phyloP scores from a whole-genome alignment of 2,329 filamentous ascomycete genomes.

The Pseudopithomyces maydicus region DNA sequence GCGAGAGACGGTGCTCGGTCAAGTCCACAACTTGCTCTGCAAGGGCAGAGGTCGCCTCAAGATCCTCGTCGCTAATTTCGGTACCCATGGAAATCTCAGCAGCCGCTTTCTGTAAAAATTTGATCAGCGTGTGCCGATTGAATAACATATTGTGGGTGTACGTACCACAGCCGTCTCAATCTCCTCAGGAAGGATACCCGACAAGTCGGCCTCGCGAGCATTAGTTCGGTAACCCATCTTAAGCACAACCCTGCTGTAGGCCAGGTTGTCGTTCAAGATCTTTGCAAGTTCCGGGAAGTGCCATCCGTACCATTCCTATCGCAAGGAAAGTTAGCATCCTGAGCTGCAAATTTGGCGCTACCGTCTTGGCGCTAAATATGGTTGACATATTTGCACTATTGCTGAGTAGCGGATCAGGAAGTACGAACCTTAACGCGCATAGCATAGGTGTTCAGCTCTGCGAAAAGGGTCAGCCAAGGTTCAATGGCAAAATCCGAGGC shows the following conservation, averaged over 20 bases:
- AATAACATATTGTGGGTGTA: no score
- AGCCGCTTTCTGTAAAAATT: conserved; percentile 68
- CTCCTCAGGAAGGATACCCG: conserved; percentile 89
- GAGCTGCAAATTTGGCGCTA: no score
- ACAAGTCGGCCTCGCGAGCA: conserved; percentile 75
- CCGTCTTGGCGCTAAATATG: no score
- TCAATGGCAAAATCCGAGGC: no score
- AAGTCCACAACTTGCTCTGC: conserved; percentile 93
- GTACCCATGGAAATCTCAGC: conserved; percentile 99
- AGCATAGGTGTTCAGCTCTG: conserved; percentile 89
- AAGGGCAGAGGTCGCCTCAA: conserved; percentile 88
- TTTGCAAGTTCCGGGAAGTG: conserved; percentile 98
- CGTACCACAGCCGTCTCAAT: conserved; percentile 76
- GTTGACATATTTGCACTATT: no score
- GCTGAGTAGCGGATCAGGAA: conserved; percentile 52
- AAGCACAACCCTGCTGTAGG: conserved; percentile 75
- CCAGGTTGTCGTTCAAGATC: conserved; percentile 81
- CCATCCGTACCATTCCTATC: conserved; percentile 77
- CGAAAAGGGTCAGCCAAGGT: no score
- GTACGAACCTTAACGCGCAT: conserved; percentile 99
- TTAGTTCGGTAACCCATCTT: conserved; percentile 88
- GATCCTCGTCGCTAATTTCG: conserved; percentile 89
- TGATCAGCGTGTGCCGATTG: no score
- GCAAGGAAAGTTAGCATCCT: no score
- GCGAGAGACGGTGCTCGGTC: conserved; percentile 78